Evolutionary conservation across 495 filamentous ascomycete genomes (phyloP), one percentile per base, ranked within the genome.

Genomic region (Aspergillus homomorphus): DNA sequence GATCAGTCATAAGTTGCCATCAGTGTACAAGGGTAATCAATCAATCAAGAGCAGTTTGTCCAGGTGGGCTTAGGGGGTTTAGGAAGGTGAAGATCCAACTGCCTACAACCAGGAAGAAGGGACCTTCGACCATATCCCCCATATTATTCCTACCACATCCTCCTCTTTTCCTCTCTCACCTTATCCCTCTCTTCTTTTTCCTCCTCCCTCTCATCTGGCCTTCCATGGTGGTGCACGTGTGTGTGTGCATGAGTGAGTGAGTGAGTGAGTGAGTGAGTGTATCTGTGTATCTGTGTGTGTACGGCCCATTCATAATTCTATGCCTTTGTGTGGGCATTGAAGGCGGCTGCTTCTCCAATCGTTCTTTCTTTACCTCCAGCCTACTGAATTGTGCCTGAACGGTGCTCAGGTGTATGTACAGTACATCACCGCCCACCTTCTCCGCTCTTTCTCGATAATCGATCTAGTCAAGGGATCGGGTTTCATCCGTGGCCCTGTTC

Each of bases 171-270:
- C 50, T 50, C 51, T 55, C 21, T 28, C 51, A 4, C n/a, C 20
- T 43, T 23, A 52, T 51, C 21, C 18, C 44, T 33, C 30, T 54
- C 45, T 21, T 26, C 53, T 56, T n/a, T 30, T 33, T 42, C 22
- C 23, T 49, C 21, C 16, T n/a, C n/a, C 28, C 15, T 12, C 33
- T 38, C 26, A 28, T 38, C 23, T 26, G 33, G 20, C 4, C n/a
- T 41, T 15, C n/a, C 18, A 26, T 50, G 45, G 49, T 24, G 24
- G 30, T 22, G 44, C 18, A 18, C 15, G 4, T 23, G 33, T 54
- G 18, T n/a, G 43, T 45, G n/a, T n/a, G n/a, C n/a, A n/a, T n/a
- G n/a, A n/a, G n/a, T n/a, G n/a, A n/a, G n/a, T n/a, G n/a, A n/a
- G n/a, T n/a, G n/a, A n/a, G n/a, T n/a, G n/a, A n/a, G n/a, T n/a